Percentiles rank a stretch among this genome's conserved stretches.
Evolutionary conservation across 163 green algal genomes (phyloP).

Genomic region (Volvox carteri): DNA sequence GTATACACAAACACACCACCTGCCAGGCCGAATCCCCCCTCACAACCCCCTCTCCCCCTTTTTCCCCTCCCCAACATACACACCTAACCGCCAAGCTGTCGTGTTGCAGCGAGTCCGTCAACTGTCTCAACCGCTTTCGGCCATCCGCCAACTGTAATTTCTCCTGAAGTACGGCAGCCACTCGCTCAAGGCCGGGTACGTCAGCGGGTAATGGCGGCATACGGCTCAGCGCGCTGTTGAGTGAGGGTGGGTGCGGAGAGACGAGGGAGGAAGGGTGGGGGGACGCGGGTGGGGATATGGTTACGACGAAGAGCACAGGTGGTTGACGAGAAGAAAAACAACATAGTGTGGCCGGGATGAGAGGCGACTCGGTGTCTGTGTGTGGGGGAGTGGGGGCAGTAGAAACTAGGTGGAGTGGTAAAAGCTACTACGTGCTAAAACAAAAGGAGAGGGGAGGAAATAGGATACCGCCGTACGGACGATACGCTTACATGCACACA

Average conservation of each 20-base stretch:
- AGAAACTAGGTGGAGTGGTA: too few species aligned
- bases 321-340: constrained; percentile 3
- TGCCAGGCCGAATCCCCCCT: too few species aligned
- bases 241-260: neutral
- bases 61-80: neutral
- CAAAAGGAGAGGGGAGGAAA: too few species aligned
- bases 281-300: neutral
- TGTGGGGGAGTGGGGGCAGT: too few species aligned
- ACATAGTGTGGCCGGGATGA: too few species aligned
- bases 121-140: constrained; percentile 67
- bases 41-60: neutral
- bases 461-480: too few species aligned
- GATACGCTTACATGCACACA: too few species aligned
- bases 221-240: constrained; percentile 65
- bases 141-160: constrained; percentile 60
- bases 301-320: too few species aligned
- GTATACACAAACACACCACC: neutral
- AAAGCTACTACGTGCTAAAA: too few species aligned
- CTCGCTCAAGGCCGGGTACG: constrained; percentile 66
- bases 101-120: constrained; percentile 73
- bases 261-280: neutral
- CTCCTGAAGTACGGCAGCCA: constrained; percentile 58
- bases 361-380: too few species aligned
- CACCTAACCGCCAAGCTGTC: constrained; percentile 62
- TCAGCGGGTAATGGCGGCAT: constrained; percentile 77